phyloP scores from a whole-genome alignment of 2,329 filamentous ascomycete species.

The Cercospora nicotianae region DNA sequence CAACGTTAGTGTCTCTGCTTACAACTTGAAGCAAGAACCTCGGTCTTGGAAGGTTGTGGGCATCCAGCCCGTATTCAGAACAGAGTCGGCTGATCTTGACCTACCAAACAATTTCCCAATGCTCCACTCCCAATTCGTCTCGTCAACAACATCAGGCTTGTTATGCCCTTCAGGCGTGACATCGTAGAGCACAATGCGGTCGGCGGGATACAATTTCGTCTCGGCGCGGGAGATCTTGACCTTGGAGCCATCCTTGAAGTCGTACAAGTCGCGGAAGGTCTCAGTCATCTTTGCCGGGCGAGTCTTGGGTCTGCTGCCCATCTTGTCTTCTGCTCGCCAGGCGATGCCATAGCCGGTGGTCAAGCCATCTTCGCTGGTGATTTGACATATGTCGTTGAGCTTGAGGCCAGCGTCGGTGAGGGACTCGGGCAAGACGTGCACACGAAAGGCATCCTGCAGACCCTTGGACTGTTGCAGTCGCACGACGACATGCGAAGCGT shows the following conservation, averaged over 20 bases:
- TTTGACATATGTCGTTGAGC: constrained; percentile 60
- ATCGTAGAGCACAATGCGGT: constrained; percentile 62
- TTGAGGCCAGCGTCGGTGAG: constrained; percentile 57
- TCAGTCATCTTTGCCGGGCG: constrained; percentile 71
- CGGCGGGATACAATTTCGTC: constrained; percentile 54
- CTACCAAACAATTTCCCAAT: constrained; percentile 16
- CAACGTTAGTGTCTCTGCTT: neutral
- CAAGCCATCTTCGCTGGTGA: constrained; percentile 47
- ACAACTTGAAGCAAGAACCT: no score
- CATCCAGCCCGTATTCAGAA: no score
- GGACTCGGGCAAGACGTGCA: constrained; percentile 58
- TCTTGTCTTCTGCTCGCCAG: constrained; percentile 56
- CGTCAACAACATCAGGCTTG: constrained; percentile 29
- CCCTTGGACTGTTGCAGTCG: constrained; percentile 43
- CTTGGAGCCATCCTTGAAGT: constrained; percentile 70
- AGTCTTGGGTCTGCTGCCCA: constrained; percentile 60
- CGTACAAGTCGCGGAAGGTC: constrained; percentile 69
- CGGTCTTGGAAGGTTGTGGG: constrained; percentile 17
- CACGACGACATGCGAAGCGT: constrained; percentile 49
- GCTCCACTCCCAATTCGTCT: constrained; percentile 40
- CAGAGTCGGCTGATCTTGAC: neutral
- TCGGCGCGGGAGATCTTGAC: constrained; percentile 61
- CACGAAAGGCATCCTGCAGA: constrained; percentile 59
- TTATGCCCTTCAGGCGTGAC: constrained; percentile 45
- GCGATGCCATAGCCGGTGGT: constrained; percentile 60